These are phyloP conservation scores for Eucalyptus sp. DNA, from an alignment of 345 rosid species.

Conservation along the genomic window DNA sequence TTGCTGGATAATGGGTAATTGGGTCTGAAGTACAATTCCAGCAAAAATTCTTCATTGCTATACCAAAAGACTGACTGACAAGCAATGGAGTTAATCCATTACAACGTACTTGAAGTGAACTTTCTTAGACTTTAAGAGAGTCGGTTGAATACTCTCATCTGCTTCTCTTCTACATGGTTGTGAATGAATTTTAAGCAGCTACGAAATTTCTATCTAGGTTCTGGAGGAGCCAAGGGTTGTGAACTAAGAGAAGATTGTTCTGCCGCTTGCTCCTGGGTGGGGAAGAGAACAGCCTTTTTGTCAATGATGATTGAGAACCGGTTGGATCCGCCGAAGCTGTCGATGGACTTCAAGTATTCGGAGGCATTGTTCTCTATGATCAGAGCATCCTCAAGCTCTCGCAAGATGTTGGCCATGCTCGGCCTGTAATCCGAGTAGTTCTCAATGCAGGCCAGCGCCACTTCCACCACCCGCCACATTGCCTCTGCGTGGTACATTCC, in stretches of 20 bases:
- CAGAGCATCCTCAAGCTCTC: conserved; percentile 64
- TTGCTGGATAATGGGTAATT: neutral
- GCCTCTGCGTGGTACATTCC: conserved; percentile 70
- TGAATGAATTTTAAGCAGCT: neutral
- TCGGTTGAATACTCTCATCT: neutral
- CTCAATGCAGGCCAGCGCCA: conserved; percentile 56
- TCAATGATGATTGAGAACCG: conserved; percentile 33
- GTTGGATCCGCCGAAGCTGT: conserved; percentile 51
- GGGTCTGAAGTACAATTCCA: neutral
- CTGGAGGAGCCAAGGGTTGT: conserved; percentile 25
- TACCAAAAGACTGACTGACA: neutral
- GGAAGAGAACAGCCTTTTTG: conserved; percentile 21
- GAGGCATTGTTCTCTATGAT: conserved; percentile 76
- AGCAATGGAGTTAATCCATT: neutral
- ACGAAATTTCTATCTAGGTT: neutral
- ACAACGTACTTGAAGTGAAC: neutral
- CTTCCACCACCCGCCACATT: conserved; percentile 74
- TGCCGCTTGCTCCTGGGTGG: conserved; percentile 15
- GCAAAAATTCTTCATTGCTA: neutral
- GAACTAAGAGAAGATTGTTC: conserved; percentile 26
- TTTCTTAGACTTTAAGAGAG: neutral
- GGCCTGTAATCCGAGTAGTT: conserved; percentile 51
- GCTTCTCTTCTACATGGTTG: neutral
- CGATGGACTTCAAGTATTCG: conserved; percentile 64
- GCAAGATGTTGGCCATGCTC: conserved; percentile 45